Conservation (phyloP, 257 asterid genomes). For the Schizonepeta tenuifolia region DNA sequence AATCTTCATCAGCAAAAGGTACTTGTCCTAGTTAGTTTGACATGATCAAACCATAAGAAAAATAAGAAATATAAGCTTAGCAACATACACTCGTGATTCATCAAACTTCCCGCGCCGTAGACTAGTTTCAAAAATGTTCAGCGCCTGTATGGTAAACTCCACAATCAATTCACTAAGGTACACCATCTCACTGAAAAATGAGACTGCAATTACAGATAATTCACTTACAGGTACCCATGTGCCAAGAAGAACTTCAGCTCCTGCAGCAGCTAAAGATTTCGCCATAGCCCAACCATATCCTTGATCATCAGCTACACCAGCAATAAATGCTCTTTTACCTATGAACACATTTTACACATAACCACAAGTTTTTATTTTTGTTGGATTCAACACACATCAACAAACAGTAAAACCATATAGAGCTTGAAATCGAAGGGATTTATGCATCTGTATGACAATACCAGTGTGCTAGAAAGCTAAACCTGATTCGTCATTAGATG, state of each 20-base stretch:
- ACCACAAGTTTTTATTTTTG: not conserved
- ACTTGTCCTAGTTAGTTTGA: slow-evolving; percentile 23
- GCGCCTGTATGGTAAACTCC: slow-evolving; percentile 51
- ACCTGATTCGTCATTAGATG: not conserved
- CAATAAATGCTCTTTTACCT: slow-evolving; percentile 91
- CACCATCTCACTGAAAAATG: slow-evolving; percentile 6
- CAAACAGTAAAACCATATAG: not conserved
- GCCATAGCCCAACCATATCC: slow-evolving; percentile 98
- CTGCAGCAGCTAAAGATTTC: slow-evolving; percentile 90
- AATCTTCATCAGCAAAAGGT: slow-evolving; percentile 22
- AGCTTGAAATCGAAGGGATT: not conserved
- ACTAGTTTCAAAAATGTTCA: slow-evolving; percentile 86
- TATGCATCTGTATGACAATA: not conserved
- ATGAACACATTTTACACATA: slow-evolving; percentile 22
- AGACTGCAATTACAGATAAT: slow-evolving; percentile 23
- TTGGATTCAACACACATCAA: too few relatives aligned
- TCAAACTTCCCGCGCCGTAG: slow-evolving; percentile 89
- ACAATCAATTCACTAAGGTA: slow-evolving; percentile 34
- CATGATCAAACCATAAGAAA: not conserved
- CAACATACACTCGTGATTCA: slow-evolving; percentile 73
- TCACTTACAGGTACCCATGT: slow-evolving; percentile 93
- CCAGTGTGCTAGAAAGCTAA: slow-evolving; percentile 16
- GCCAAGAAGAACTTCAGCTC: slow-evolving; percentile 86
- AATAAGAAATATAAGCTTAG: slow-evolving; percentile 23
- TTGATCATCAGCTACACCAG: slow-evolving; percentile 91